Conservation (phyloP, 1,284 basidiomycete species). For the Pyrrhoderma lamaoense region DNA sequence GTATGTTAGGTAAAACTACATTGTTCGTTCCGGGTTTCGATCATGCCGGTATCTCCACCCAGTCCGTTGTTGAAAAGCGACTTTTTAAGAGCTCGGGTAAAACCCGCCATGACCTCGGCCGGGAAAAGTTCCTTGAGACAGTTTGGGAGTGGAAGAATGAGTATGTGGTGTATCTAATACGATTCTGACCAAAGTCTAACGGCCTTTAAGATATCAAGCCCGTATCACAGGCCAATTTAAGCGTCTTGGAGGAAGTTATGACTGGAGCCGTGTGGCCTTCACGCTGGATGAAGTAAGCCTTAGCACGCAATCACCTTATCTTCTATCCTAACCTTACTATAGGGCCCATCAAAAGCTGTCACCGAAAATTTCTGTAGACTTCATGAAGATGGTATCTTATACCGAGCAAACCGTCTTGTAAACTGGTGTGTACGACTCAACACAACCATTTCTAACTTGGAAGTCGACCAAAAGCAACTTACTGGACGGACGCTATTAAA, state of each 20-base stretch:
- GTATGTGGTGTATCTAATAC: slow-evolving; percentile 36
- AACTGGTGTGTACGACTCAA: slow-evolving; percentile 98
- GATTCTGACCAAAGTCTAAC: slow-evolving; percentile 18
- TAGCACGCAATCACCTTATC: not conserved
- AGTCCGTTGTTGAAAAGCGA: slow-evolving; percentile 95
- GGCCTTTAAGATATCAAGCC: slow-evolving; percentile 31
- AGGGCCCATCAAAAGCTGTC: slow-evolving; percentile 83
- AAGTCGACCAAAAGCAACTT: slow-evolving; percentile 95
- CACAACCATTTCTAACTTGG: slow-evolving; percentile 94
- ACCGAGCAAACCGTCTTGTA: slow-evolving; percentile 94
- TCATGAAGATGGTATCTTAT: slow-evolving; percentile 91
- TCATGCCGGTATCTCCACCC: slow-evolving; percentile 98
- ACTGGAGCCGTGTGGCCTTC: slow-evolving; percentile 92
- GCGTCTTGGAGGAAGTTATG: slow-evolving; percentile 88
- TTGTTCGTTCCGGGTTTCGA: slow-evolving; percentile 95
- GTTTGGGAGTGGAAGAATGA: slow-evolving; percentile 98
- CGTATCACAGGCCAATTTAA: slow-evolving; percentile 89
- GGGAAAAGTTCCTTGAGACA: slow-evolving; percentile 86
- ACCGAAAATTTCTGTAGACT: slow-evolving; percentile 88
- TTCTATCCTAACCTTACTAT: not conserved
- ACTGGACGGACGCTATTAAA: slow-evolving; percentile 81
- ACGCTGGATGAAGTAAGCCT: slow-evolving; percentile 83
- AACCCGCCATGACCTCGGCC: slow-evolving; percentile 89
- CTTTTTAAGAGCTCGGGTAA: slow-evolving; percentile 79
- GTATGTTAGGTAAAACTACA: slow-evolving; percentile 92